Base-by-base conservation (phyloP, 2,329 filamentous ascomycete species). In the Xylaria sp. region DNA sequence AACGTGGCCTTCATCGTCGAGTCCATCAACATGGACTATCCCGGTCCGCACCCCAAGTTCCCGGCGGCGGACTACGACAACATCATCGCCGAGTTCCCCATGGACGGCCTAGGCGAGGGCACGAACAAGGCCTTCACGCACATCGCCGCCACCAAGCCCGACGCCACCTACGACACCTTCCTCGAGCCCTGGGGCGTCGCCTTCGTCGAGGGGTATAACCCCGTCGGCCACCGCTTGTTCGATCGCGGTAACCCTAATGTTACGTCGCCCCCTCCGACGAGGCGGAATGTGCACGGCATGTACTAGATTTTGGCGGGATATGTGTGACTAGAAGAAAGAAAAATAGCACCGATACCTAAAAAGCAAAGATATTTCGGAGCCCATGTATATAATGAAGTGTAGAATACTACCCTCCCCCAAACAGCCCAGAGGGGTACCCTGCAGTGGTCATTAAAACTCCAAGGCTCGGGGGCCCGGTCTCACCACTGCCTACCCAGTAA, bases 1-100 rank as follows among this genome's bases (percentile, higher is more conserved):
- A 72, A 75, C 61, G 72, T 74, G 12, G 35, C 35, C 18, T 48
- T 72, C 53, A 71, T 73, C 62, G 71, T 73, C 47, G 61, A 68
- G 55, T 68, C 68, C 47, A 76, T 76, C 64, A 69, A 69, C 42
- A 69, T 74, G 60, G 74, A 76, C 68, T 74, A 69, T 60, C 71
- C 71, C 18, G 73, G 73, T 2, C 60, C 66, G 0, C 70, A 70
- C 48, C 58, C 62, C 1, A 44, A 63, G 16, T 62, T 76, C 62
- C 77, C 58, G 21, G 60, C 65, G 40, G 65, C 71, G 40, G 65
- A 66, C 13, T 74, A 69, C 68, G 32, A 69, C 60, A 48, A 29
- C 27, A 70, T 75, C 66, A 18, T 60, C n/a, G 54, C 67, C 2
- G 65, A 27, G 13, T 75, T 42, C 57, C 70, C 73, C 50, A 62